These are phyloP conservation scores for Poronia punctata DNA, from an alignment of 495 filamentous ascomycete genomes.

Conservation along the genomic window DNA sequence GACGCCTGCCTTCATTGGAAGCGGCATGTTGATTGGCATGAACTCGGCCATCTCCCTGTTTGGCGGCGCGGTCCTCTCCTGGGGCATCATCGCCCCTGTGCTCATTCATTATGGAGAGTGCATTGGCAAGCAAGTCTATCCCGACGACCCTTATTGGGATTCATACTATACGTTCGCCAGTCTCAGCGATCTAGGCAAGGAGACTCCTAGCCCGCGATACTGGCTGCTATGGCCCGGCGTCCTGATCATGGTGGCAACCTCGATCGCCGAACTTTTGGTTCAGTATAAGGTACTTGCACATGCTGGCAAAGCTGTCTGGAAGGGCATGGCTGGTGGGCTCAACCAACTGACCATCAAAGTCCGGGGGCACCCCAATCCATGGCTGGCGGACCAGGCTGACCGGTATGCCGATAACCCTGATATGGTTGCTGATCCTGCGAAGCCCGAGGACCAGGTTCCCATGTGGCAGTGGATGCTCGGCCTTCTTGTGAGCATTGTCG, in stretches of 20 bases:
- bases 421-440: constrained; percentile 46
- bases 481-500: constrained; percentile 44
- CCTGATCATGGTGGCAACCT: constrained; percentile 55
- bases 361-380: constrained; percentile 38
- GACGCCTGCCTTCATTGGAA: constrained; percentile 62
- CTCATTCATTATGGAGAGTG: constrained; percentile 51
- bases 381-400: constrained; percentile 38
- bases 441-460: constrained; percentile 48
- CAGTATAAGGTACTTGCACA: constrained; percentile 55
- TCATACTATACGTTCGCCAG: constrained; percentile 43
- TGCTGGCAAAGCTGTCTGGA: constrained; percentile 44
- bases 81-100: constrained; percentile 58
- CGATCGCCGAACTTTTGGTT: constrained; percentile 53
- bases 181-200: constrained; percentile 37
- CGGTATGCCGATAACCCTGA: constrained; percentile 24
- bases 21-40: constrained; percentile 58
- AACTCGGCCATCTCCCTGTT: constrained; percentile 61
- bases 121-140: constrained; percentile 35
- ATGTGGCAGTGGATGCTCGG: constrained; percentile 55
- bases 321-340: constrained; percentile 35
- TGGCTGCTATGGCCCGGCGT: constrained; percentile 65
- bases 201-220: constrained; percentile 52
- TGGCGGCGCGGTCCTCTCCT: constrained; percentile 50
- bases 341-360: constrained; percentile 29
- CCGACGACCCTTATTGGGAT: constrained; percentile 46